A percentile compares a stretch with the other conserved stretches of the same genome.
phyloP scores from a whole-genome alignment of 192 early-diverging fungal genomes.

The Gaertneriomyces semiglobifer region DNA sequence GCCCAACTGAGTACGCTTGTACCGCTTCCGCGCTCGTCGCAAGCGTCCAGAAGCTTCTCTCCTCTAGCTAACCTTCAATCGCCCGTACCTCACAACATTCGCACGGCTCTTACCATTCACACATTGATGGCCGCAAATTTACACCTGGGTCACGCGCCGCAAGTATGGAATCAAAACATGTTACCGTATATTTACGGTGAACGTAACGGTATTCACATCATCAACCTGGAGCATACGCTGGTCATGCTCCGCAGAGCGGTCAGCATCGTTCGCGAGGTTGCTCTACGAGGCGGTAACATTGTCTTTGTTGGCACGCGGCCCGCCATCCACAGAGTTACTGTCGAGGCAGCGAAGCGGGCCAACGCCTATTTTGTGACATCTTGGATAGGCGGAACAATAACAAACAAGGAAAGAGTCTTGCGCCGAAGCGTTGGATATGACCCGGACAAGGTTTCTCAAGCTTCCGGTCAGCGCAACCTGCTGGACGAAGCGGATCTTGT shows the following conservation, averaged over 20 bases:
- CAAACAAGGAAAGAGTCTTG: constrained; percentile 74
- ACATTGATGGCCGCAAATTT: constrained; percentile 70
- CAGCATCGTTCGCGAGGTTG: constrained; percentile 66
- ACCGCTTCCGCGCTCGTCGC: neutral
- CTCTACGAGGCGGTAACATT: constrained; percentile 73
- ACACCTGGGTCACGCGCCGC: constrained; percentile 83
- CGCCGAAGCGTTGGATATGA: constrained; percentile 47
- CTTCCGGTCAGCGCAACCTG: constrained; percentile 9
- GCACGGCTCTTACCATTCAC: constrained; percentile 25
- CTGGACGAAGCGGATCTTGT: constrained; percentile 23
- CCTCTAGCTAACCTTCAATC: constrained; percentile 1
- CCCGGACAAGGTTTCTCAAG: constrained; percentile 42
- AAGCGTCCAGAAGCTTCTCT: neutral
- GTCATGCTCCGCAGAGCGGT: constrained; percentile 77
- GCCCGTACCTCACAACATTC: constrained; percentile 17
- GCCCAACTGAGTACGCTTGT: neutral
- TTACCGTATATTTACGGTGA: constrained; percentile 86
- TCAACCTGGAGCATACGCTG: constrained; percentile 90
- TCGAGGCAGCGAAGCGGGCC: constrained; percentile 72
- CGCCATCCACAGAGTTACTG: constrained; percentile 59
- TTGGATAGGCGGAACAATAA: constrained; percentile 87
- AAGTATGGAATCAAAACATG: constrained; percentile 74
- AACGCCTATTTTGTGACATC: constrained; percentile 77
- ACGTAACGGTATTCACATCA: constrained; percentile 84
- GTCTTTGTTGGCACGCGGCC: constrained; percentile 81